Evolutionary conservation across 805 yeast genomes (phyloP), one percentile per base, ranked within the genome.

Genomic region (Wickerhamiella dianesei): DNA sequence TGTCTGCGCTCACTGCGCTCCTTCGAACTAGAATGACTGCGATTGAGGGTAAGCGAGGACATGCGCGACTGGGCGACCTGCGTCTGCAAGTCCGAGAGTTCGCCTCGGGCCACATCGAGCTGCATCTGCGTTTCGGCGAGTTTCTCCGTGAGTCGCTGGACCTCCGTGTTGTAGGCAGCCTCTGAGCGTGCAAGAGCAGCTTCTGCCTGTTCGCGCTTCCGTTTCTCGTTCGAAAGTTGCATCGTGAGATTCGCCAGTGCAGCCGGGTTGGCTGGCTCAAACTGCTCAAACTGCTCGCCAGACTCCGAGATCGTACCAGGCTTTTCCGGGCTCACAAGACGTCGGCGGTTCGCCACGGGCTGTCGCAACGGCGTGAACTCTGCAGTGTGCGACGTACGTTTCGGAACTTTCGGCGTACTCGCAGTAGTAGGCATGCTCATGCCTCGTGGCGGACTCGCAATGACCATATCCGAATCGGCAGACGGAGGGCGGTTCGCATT

Each of bases 351-450:
- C 2, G 56, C 36, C 4, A 48, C 48, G 1, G 22, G 37, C 4
- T 45, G 51, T n/a, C 54, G 51, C 4, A 48, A 54, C 2, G 60
- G 60, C 14, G 60, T 57, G 40, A 56, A 53, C 21, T 53, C 58
- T 4, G 57, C 55, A 12, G 43, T 32, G 2, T 49, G 39, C 5
- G 48, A 41, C 13, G 49, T 45, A 4, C 59, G 51, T 43, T 53
- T 53, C 16, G 42, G 46, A n/a, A 53, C 43, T 37, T 52, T 52
- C 18, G 56, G 56, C 12, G 56, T 53, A 45, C 56, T 53, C 43
- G 51, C 46, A 9, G 46, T 12, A 12, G 52, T 37, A 4, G 56
- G 56, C 35, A 44, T 40, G 35, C 39, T 48, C 37, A 9, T 37
- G 29, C 45, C 21, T 2, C 45, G 48, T 12, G 46, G 21, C 13